Base-by-base conservation (phyloP, 352 stramenopile species). In the Phytopythium kandeliae region DNA sequence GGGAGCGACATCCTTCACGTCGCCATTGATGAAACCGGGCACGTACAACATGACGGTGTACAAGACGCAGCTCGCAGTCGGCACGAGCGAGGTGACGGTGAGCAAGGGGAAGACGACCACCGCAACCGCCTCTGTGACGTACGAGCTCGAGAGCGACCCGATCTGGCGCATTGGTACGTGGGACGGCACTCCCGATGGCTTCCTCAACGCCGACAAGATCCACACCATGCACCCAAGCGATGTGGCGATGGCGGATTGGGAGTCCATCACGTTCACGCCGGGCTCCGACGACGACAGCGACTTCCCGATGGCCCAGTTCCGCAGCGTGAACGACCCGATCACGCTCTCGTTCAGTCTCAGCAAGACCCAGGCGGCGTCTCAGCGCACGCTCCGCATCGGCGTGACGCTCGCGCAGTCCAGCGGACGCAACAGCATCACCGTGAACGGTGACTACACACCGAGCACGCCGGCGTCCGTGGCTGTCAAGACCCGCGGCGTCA, bases 151-250 rank as follows among this genome's bases (percentile, higher is more conserved):
- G 15, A 34, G 49, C 4, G 40, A 55, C 8, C 60, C 69, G 12
- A 54, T 81, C 51, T 84, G 73, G 73, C 62, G 60, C 40, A 81
- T 81, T 26, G 73, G 73, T 8, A 47, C 55, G 42, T 84, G 69
- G 69, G 73, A 84, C 33, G 73, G 73, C 24, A 79, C 70, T 0
- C 70, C 73, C 19, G 54, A 69, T 19, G 69, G 69, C 11, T 79
- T 84, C 54, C 31, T 73, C 1, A 84, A 84, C 45, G 60, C 72
- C 4, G 58, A 77, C 60, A 84, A 75, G 65, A 78, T 84, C 55
- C 64, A 77, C 64, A 63, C 36, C 9, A 68, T 73, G 47, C 72
- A 84, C 58, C 72, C 72, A 19, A 80, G 72, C 19, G 72, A 84
- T 26, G 54, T 57, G 8, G 64, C 66, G 4, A 84, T 80, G 72